Evolutionary conservation across 1,284 basidiomycete genomes (phyloP).

Genomic region (Mycosarcoma mackinlayi): DNA sequence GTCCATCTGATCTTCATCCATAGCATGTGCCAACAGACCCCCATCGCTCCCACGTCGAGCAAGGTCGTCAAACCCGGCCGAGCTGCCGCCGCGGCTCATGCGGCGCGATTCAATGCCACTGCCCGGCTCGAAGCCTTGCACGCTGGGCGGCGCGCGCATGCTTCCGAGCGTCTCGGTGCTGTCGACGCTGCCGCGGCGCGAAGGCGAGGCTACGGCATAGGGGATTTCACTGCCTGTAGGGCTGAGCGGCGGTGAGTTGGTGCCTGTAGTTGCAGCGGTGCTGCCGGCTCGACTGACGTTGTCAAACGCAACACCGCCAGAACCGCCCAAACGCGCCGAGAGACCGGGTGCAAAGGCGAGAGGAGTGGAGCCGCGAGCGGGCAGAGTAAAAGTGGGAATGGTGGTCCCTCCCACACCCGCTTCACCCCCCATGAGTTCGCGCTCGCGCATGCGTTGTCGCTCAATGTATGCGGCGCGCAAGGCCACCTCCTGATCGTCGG

Average conservation of each 20-base stretch:
- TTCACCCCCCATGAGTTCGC: conserved; percentile 59
- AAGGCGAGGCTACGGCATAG: conserved; percentile 40
- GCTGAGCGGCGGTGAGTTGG: conserved; percentile 47
- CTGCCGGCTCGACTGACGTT: conserved; percentile 55
- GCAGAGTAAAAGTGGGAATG: conserved; percentile 35
- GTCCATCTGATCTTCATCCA: conserved; percentile 36
- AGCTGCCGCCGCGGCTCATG: conserved; percentile 46
- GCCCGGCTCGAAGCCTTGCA: conserved; percentile 37
- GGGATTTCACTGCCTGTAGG: conserved; percentile 47
- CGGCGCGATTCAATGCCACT: conserved; percentile 44
- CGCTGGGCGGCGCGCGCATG: conserved; percentile 45
- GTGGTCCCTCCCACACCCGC: conserved; percentile 58
- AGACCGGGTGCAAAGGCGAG: conserved; percentile 43
- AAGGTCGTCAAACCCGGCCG: conserved; percentile 19
- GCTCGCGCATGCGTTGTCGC: conserved; percentile 60
- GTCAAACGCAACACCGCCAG: conserved; percentile 21
- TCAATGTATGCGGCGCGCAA: conserved; percentile 56
- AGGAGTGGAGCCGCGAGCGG: conserved; percentile 36
- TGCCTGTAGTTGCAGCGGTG: conserved; percentile 57
- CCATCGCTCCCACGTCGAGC: conserved; percentile 28
- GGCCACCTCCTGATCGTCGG: conserved; percentile 54
- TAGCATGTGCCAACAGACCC: conserved; percentile 24
- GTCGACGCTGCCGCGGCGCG: conserved; percentile 42
- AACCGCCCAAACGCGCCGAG: conserved; percentile 32
- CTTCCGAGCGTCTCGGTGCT: conserved; percentile 50